A percentile compares a stretch with the other conserved stretches of the same genome.
Evolutionary conservation across 2,329 filamentous ascomycete genomes (phyloP).

Genomic region (Fusarium setosum): DNA sequence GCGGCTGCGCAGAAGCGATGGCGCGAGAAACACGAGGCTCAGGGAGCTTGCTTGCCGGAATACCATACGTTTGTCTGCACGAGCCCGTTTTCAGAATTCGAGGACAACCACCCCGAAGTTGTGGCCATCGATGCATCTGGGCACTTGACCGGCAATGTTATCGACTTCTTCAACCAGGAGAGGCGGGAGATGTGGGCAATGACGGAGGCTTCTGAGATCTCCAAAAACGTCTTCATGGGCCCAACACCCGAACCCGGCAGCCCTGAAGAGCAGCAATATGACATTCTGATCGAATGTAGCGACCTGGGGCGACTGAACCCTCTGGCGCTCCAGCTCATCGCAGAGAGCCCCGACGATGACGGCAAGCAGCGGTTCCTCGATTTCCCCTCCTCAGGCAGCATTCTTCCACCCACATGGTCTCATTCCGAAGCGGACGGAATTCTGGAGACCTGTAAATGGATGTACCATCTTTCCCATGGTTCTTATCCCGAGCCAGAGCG

Average conservation of each 20-base stretch:
- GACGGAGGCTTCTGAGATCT: constrained; percentile 90
- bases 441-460: constrained; percentile 89
- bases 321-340: constrained; percentile 71
- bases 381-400: constrained; percentile 95
- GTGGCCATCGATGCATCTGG: constrained; percentile 81
- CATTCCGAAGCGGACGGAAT: constrained; percentile 86
- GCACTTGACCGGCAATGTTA: constrained; percentile 77
- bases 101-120: constrained; percentile 74
- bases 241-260: constrained; percentile 80
- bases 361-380: constrained; percentile 59
- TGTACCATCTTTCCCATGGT: constrained; percentile 84
- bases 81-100: constrained; percentile 76
- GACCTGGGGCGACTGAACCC: constrained; percentile 84
- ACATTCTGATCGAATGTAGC: constrained; percentile 88
- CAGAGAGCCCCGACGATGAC: constrained; percentile 63
- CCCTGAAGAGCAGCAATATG: constrained; percentile 72
- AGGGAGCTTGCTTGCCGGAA: constrained; percentile 64
- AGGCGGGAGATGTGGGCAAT: constrained; percentile 92
- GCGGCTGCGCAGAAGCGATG: constrained; percentile 82
- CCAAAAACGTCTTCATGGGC: constrained; percentile 89
- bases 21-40: constrained; percentile 71
- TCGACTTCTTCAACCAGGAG: constrained; percentile 93
- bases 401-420: constrained; percentile 85
- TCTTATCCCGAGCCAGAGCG: constrained; percentile 55
- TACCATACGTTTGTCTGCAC: constrained; percentile 88